phyloP scores from a whole-genome alignment of 352 stramenopile species.

The Phytophthora multivora region DNA sequence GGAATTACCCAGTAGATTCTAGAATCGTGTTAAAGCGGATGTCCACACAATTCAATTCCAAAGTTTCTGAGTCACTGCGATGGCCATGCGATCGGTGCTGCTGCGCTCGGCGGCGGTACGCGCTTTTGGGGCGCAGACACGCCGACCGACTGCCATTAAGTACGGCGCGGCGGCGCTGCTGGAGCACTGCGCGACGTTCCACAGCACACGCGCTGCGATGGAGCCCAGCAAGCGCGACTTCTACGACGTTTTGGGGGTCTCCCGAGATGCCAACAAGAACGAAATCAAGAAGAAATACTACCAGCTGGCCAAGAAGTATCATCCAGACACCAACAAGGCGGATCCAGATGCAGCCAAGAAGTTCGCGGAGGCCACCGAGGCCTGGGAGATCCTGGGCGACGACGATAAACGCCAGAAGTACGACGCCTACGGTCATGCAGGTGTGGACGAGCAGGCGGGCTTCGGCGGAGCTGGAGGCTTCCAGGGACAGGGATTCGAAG shows the following conservation, averaged over 20 bases:
- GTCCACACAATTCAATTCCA: conserved; percentile 37
- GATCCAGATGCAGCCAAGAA: conserved; percentile 91
- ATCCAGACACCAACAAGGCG: conserved; percentile 98
- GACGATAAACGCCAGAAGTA: conserved; percentile 94
- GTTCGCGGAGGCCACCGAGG: conserved; percentile 93
- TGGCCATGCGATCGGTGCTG: conserved; percentile 37
- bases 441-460: conserved; percentile 91
- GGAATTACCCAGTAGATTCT: conserved; percentile 19
- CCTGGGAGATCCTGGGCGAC: conserved; percentile 93
- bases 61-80: conserved; percentile 17
- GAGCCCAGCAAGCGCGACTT: conserved; percentile 92
- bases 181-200: conserved; percentile 44
- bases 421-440: conserved; percentile 95
- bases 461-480: conserved; percentile 67
- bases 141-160: not conserved
- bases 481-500: conserved; percentile 81
- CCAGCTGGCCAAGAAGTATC: conserved; percentile 97
- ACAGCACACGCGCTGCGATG: conserved; percentile 61
- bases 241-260: conserved; percentile 96
- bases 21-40: conserved; percentile 20
- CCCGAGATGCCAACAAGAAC: conserved; percentile 88
- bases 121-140: conserved; percentile 10
- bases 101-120: conserved; percentile 29
- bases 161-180: conserved; percentile 16
- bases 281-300: conserved; percentile 99